Conservation (phyloP, 2,329 filamentous ascomycete species). For the Cladosporium sp. region DNA sequence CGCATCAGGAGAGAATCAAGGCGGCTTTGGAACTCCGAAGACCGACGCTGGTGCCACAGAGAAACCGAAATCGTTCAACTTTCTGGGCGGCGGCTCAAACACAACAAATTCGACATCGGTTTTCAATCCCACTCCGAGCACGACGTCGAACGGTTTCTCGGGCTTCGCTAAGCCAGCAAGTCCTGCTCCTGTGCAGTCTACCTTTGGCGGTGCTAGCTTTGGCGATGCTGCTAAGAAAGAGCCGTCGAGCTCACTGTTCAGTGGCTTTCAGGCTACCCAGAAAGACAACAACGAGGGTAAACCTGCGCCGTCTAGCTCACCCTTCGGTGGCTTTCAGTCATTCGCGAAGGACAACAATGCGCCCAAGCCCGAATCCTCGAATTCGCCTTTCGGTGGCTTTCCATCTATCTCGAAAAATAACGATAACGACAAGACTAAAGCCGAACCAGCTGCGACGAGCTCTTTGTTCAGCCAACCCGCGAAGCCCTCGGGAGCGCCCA, state of each 20-base stretch:
- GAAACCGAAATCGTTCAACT: conserved; percentile 3
- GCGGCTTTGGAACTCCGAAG: neutral
- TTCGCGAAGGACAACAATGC: conserved; percentile 8
- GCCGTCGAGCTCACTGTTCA: neutral
- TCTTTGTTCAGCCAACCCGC: conserved; percentile 4
- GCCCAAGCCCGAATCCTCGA: neutral
- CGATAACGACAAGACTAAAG: neutral
- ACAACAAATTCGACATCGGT: neutral
- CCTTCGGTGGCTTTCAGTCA: neutral
- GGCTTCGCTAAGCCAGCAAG: neutral
- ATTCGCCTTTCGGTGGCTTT: conserved; percentile 2
- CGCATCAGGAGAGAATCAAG: neutral
- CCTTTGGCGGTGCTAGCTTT: conserved; percentile 8
- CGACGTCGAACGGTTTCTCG: neutral
- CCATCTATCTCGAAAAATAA: neutral
- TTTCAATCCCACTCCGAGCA: neutral
- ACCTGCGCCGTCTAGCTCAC: neutral
- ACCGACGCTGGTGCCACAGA: neutral
- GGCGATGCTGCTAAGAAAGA: conserved; percentile 12
- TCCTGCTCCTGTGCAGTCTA: neutral
- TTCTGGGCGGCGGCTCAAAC: neutral
- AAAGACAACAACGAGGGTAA: neutral
- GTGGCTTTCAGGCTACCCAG: conserved; percentile 2
- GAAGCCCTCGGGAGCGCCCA: neutral
- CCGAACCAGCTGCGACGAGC: neutral